phyloP scores from a whole-genome alignment of 352 stramenopile genomes.

The Phytophthora pinifolia region DNA sequence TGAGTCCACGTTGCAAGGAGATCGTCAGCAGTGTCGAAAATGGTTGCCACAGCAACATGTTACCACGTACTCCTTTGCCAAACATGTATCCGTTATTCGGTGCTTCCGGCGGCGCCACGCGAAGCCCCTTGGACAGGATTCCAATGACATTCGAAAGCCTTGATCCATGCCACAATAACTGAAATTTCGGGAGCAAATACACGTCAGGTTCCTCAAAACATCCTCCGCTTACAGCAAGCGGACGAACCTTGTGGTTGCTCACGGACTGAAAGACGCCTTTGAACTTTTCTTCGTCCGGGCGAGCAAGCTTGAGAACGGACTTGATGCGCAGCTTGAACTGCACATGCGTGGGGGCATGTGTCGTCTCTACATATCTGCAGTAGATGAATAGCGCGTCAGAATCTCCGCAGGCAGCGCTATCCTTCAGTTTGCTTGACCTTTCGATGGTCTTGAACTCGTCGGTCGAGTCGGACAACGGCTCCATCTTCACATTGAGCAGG shows the following conservation, averaged over 20 bases:
- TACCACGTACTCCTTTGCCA: slow-evolving; percentile 72
- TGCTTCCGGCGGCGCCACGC: slow-evolving; percentile 78
- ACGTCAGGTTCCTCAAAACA: slow-evolving; percentile 7
- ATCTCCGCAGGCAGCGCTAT: background rate
- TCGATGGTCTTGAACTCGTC: slow-evolving; percentile 60
- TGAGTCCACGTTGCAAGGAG: slow-evolving; percentile 12
- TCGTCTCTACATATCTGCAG: slow-evolving; percentile 60
- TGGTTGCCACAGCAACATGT: background rate
- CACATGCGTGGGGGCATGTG: slow-evolving; percentile 59
- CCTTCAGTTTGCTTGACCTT: slow-evolving; percentile 18
- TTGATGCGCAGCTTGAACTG: slow-evolving; percentile 65
- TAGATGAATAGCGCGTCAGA: background rate
- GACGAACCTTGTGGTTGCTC: slow-evolving; percentile 53
- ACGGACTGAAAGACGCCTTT: slow-evolving; percentile 45
- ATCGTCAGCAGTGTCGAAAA: slow-evolving; percentile 4
- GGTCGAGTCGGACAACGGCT: slow-evolving; percentile 33
- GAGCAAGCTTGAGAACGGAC: slow-evolving; percentile 54
- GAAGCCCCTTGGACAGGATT: slow-evolving; percentile 79
- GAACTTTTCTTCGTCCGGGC: slow-evolving; percentile 49
- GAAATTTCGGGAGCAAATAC: background rate
- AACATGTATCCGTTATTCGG: slow-evolving; percentile 83
- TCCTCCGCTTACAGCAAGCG: background rate
- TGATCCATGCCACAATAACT: slow-evolving; percentile 88
- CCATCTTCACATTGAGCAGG: slow-evolving; percentile 55
- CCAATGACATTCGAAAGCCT: slow-evolving; percentile 74